Conservation (phyloP, 306 rosid species). For the Pterocarpus macrocarpus region DNA sequence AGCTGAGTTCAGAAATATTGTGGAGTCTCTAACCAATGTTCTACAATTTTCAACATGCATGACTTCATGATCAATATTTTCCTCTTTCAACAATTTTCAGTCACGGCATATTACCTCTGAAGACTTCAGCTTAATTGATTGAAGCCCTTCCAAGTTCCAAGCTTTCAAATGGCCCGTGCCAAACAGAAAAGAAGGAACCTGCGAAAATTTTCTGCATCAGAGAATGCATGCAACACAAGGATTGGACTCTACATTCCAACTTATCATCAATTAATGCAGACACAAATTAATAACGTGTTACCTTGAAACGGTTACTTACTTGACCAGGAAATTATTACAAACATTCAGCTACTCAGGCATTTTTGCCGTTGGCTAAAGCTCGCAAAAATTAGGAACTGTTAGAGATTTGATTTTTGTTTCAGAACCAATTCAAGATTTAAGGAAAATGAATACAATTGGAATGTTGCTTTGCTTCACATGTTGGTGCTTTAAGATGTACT, state of each 20-base stretch:
- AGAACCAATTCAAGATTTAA: not conserved
- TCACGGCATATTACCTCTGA: too few relatives aligned
- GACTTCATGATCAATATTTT: too few relatives aligned
- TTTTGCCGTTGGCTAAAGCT: not conserved
- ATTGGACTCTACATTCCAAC: not conserved
- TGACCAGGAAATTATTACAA: not conserved
- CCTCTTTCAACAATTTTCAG: too few relatives aligned
- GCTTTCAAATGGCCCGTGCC: too few relatives aligned
- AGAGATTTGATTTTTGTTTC: not conserved
- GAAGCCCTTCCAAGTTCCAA: too few relatives aligned
- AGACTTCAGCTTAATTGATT: too few relatives aligned
- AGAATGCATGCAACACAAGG: too few relatives aligned
- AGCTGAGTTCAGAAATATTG: too few relatives aligned
- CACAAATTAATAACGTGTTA: not conserved
- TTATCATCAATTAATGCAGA: not conserved
- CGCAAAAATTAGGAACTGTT: not conserved
- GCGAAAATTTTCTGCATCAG: too few relatives aligned
- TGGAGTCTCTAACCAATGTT: too few relatives aligned
- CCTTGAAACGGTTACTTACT: not conserved
- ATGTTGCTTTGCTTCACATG: conserved; percentile 11
- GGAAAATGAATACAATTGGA: not conserved
- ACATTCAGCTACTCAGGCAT: not conserved
- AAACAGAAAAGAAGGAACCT: too few relatives aligned
- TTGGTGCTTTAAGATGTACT: not conserved
- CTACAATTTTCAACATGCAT: too few relatives aligned